Evolutionary conservation across 768 basidiomycete genomes (phyloP), one percentile per base, ranked within the genome.

Genomic region (Coprinopsis cinerea): DNA sequence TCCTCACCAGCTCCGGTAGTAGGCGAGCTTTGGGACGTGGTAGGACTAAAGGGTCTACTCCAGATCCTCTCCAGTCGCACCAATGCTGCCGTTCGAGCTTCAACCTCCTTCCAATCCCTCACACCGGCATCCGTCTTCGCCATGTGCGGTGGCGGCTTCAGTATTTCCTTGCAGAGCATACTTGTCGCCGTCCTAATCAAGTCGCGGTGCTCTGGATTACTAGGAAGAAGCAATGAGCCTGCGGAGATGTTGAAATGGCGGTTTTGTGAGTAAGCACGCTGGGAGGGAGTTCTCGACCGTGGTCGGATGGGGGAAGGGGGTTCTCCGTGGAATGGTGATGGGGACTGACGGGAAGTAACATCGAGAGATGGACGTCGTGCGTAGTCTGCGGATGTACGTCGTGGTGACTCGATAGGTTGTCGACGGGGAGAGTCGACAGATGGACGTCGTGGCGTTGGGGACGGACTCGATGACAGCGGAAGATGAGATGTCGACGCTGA

Each of bases 51-150:
- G 3, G 51, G 57, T 28, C 66, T 78, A 14, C 69, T 68, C 90
- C 89, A 92, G 17, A 85, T 76, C 39, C 84, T 75, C 62, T 92
- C 90, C 48, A 88, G 69, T 48, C 88, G 71, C 18, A 72, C 74
- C 47, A 93, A 65, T 1, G 74, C 68, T 11, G 78, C 70, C 56
- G 84, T 67, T 44, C 85, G 72, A 7, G 77, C 67, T 64, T 92
- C 88, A 5, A 91, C 85, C 60, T 86, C 86, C 51, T 84, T 83
- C 78, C 82, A 86, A 48, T 87, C 83, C 58, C 68, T 72, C 37
- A 70, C 55, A 22, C 75, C 76, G 30, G 72, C 55, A 20, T 79
- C 76, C 4, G 68, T 71, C 45, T 74, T 75, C 46, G 67, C 72
- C 63, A 79, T 64, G 55, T 82, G 76, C 1, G 67, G 58, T n/a